Evolutionary conservation across 1,284 basidiomycete species (phyloP), one percentile per base, ranked within the genome.

Genomic region (Cystobasidium sp.): DNA sequence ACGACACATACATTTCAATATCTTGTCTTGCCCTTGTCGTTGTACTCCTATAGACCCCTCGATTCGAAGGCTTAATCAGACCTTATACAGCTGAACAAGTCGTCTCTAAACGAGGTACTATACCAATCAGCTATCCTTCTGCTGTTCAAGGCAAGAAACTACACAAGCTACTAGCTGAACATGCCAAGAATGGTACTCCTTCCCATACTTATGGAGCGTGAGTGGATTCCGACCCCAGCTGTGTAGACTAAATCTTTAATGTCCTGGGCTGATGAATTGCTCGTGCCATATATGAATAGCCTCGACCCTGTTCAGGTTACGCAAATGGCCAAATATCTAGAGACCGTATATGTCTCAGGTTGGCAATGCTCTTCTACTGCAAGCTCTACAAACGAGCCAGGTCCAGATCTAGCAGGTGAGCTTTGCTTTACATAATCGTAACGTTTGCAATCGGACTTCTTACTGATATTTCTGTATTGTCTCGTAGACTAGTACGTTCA

Each of bases 131-230:
- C 62, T 99, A 98, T 84, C 91, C 95, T 12, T 95, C 94, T 63
- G 87, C 94, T 81, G 80, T 89, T 2, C 88, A 88, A 82, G 95
- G 87, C 77, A 92, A 95, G 87, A 99, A 99, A 84, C 88, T 97
- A 55, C 97, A 88, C 86, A 83, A 82, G 6, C 81, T 89, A 72
- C 87, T 96, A 77, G 84, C 86, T 61, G 84, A 89, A 77, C 91
- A 91, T 80, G 89, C 87, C 68, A 87, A 86, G 81, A 85, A 85
- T 69, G 87, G 88, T 39, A 91, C 92, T 18, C 91, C 91, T 1
- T 93, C 91, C 39, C 93, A 94, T 83, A 96, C 96, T 77, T 99
- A 98, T 82, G 96, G 96, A 85, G 95, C 95, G 92, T 95, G 81
- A 88, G 93, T 91, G 14, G 16, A 37, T 2, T 16, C 10, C 4